Evolutionary conservation across 176 grass and related monocot genomes (phyloP).

Genomic region (Elymus sibiricus): DNA sequence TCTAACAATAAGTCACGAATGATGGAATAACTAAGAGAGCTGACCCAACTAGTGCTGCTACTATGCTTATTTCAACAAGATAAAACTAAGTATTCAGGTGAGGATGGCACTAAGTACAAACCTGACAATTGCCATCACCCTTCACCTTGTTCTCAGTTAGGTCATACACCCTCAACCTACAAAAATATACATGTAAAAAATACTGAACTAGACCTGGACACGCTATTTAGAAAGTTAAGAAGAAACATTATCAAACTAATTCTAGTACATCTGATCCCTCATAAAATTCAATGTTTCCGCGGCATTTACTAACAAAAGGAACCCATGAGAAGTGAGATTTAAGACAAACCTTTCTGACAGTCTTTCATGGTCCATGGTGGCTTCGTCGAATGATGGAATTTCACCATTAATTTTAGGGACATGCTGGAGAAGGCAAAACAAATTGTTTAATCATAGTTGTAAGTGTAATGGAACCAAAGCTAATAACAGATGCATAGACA

Average conservation of each 20-base stretch:
- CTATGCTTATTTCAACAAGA: not conserved
- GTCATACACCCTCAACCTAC: slow-evolving; percentile 87
- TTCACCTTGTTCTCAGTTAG: slow-evolving; percentile 82
- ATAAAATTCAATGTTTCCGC: not conserved
- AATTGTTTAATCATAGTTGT: slow-evolving; percentile 28
- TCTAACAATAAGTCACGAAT: not conserved
- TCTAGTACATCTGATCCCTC: not conserved
- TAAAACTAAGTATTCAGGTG: not conserved
- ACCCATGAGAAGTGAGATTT: not conserved
- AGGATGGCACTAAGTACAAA: slow-evolving; percentile 28
- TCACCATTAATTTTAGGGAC: slow-evolving; percentile 98
- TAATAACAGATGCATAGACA: not conserved
- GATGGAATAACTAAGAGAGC: not conserved
- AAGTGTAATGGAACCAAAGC: slow-evolving; percentile 10
- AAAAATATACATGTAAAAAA: slow-evolving; percentile 12
- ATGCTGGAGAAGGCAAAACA: slow-evolving; percentile 65
- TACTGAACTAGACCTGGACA: slow-evolving; percentile 1
- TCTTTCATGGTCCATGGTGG: slow-evolving; percentile 93
- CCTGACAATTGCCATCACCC: slow-evolving; percentile 99
- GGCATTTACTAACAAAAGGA: not conserved
- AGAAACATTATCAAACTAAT: not conserved
- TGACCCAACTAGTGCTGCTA: not conserved
- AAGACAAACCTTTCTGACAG: slow-evolving; percentile 72
- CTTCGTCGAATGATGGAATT: slow-evolving; percentile 92
- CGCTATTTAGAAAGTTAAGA: not conserved